Base-by-base conservation (phyloP, 306 rosid species). In the Macrotyloma uniflorum region DNA sequence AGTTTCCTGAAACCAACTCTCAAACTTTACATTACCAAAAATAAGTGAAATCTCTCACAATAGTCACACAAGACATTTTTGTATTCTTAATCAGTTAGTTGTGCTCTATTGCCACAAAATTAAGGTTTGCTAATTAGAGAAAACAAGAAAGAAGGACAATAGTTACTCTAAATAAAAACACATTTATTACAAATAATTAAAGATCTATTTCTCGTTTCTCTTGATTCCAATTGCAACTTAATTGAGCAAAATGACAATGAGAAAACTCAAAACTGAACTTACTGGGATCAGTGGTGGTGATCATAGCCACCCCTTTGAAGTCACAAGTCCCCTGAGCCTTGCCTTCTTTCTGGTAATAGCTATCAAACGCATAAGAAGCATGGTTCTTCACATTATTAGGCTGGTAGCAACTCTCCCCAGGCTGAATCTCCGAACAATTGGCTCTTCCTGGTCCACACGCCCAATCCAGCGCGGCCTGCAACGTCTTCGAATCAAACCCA, bases 211-310 rank as follows among this genome's bases (percentile, higher is more conserved):
- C 0, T 30, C 3, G 40, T 32, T 23, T 58, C 9, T 33, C 14
- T 61, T 6, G 26, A 0, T 35, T 63, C 42, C 67, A 30, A 59
- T 57, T 57, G 10, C 36, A 24, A n/a, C 35, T 23, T 57, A 57
- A 14, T 28, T 20, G 36, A 66, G 12, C 33, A 40, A 12, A 38
- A 58, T 50, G 66, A 14, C 12, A 47, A 80, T 2, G 47, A 24
- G 28, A 68, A 72, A 54, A 45, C 5, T 10, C 2, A 14, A 38
- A 55, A 38, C 63, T 78, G 53, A 58, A 82, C 97, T 86, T 86
- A 95, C 99, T 88, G 66, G 99, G 99, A 80, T 95, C 99, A 18
- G 93, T 91, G 79, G 99, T 95, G 57, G 99, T 95, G 91, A 95
- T 91, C 76, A 83, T 87, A 32, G 98, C 99, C 33, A 83, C 96